Evolutionary conservation across 108 stramenopile genomes (phyloP).

Genomic region (Nitzschia sp.): DNA sequence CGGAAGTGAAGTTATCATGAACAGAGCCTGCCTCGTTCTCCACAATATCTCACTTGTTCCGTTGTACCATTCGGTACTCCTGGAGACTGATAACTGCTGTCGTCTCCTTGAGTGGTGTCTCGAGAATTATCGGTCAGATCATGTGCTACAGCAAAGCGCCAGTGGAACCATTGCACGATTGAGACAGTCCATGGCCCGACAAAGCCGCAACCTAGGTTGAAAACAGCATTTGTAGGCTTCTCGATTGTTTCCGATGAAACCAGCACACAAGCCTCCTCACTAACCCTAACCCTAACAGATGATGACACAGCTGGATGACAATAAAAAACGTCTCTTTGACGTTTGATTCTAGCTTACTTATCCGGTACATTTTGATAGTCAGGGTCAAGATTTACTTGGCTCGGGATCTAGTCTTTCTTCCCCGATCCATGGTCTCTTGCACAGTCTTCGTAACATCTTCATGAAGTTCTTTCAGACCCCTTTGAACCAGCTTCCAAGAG

Average conservation of each 20-base stretch:
- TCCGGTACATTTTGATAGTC: too few relatives aligned
- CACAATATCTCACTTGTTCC: constrained; percentile 86
- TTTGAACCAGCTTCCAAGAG: constrained; percentile 48
- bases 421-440: constrained; percentile 38
- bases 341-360: too few relatives aligned
- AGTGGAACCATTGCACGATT: constrained; percentile 78
- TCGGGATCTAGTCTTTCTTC: constrained; percentile 20
- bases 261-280: too few relatives aligned
- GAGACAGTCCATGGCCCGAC: constrained; percentile 27
- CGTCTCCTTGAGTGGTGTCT: constrained; percentile 88
- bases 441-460: constrained; percentile 38
- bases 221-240: too few relatives aligned
- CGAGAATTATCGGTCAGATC: constrained; percentile 78
- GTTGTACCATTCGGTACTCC: constrained; percentile 69
- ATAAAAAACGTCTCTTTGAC: too few relatives aligned
- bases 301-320: too few relatives aligned
- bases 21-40: constrained; percentile 89
- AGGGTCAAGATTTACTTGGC: neutral
- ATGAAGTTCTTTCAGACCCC: constrained; percentile 39
- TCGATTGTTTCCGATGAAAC: too few relatives aligned
- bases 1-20: constrained; percentile 82
- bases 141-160: constrained; percentile 83
- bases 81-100: constrained; percentile 83
- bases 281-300: too few relatives aligned
- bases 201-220: neutral